A percentile compares a stretch with the other conserved stretches of the same genome.
Conservation (phyloP, 768 basidiomycete genomes). For the Solioccasus polychromus region DNA sequence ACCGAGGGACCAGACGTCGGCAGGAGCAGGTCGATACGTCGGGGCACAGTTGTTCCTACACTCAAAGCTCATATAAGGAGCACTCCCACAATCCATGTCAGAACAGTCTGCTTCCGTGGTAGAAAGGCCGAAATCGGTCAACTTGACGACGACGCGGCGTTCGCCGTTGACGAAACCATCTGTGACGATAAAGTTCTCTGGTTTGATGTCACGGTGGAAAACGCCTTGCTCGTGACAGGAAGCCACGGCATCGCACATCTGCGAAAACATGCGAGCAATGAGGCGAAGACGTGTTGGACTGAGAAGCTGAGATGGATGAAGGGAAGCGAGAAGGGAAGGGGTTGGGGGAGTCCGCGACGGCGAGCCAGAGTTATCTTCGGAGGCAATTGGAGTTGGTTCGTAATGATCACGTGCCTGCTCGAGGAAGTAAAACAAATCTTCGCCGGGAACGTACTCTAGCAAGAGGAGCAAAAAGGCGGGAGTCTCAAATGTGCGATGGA, state of each 20-base stretch:
- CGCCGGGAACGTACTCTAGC: slow-evolving; percentile 93
- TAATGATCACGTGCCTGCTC: slow-evolving; percentile 92
- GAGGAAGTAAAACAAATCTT: slow-evolving; percentile 97
- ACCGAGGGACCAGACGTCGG: slow-evolving; percentile 98
- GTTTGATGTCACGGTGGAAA: slow-evolving; percentile 98
- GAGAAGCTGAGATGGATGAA: slow-evolving; percentile 76
- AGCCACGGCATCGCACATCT: slow-evolving; percentile 98
- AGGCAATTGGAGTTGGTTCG: slow-evolving; percentile 43
- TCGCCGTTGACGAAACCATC: slow-evolving; percentile 71
- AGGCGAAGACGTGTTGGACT: slow-evolving; percentile 85
- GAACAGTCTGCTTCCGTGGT: slow-evolving; percentile 85
- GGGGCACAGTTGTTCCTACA: slow-evolving; percentile 97
- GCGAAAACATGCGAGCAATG: slow-evolving; percentile 95
- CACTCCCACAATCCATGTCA: slow-evolving; percentile 98
- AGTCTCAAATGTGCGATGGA: slow-evolving; percentile 92
- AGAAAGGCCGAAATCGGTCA: slow-evolving; percentile 94
- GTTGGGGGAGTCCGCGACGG: slow-evolving; percentile 83
- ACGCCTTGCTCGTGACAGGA: slow-evolving; percentile 89
- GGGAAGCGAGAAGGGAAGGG: slow-evolving; percentile 84
- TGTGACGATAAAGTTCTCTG: slow-evolving; percentile 96
- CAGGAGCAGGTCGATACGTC: slow-evolving; percentile 89
- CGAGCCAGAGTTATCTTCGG: slow-evolving; percentile 15
- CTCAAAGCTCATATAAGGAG: slow-evolving; percentile 99
- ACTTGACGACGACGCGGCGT: slow-evolving; percentile 91
- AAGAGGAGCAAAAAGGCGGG: slow-evolving; percentile 87